Evolutionary conservation across 2,329 filamentous ascomycete species (phyloP), one percentile per base, ranked within the genome.

Genomic region (Sarocladium kiliense): DNA sequence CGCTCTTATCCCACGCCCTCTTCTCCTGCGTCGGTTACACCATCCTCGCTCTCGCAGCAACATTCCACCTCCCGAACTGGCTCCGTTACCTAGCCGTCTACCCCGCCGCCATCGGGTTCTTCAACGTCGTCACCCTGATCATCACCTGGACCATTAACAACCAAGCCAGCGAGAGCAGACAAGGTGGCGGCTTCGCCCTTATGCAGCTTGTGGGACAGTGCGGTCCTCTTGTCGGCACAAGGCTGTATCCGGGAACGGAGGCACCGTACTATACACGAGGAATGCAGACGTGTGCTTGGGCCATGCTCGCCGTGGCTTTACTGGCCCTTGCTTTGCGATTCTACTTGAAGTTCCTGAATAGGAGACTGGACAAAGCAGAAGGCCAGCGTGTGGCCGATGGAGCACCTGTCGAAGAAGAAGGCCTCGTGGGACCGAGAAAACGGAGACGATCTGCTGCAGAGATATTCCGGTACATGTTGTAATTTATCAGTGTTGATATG

Each of bases 111-210:
- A 75, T 84, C 1, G 91, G 91, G 3, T 94, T 96, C 71, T 93
- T 96, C 75, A 85, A 82, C 57, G 87, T 90, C 19, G 88, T 96
- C 56, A 91, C 90, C 0, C 78, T 96, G 30, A 87, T 92, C 61
- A 88, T 96, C 56, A 87, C 89, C 1, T 96, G 91, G 91, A 89
- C 82, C 34, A 82, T 96, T 65, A 95, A 96, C 66, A 96, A 96
- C 68, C 89, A 94, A 66, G 73, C 80, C 54, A 84, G 77, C 12
- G 82, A 86, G 58, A 82, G 81, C 53, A 81, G 84, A 6, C 87
- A 88, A 61, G 89, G 89, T 0, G 84, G 84, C 1, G 89, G 87
- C 1, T 89, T 96, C 64, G 89, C 88, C 1, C 77, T 96, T 30
- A 69, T 97, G 65, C 92, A 96, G 68, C 64, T 91, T 34, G 78